phyloP scores from a whole-genome alignment of 2,329 filamentous ascomycete species.

The Penicillium hordei region DNA sequence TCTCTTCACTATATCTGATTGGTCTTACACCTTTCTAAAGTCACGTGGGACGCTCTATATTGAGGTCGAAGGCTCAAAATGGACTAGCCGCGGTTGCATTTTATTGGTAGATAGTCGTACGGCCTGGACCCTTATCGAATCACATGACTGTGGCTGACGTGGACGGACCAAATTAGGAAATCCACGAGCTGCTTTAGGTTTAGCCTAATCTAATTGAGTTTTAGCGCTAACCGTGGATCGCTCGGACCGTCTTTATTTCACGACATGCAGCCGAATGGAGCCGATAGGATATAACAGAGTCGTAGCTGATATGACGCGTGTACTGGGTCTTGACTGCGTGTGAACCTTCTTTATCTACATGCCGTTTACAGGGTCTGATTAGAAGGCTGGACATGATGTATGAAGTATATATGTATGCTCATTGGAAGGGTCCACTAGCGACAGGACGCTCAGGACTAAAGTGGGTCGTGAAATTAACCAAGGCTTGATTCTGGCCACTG shows the following conservation, averaged over 20 bases:
- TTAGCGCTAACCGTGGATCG: constrained; percentile 2
- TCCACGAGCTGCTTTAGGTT: neutral
- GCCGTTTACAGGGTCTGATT: neutral
- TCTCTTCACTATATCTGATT: neutral
- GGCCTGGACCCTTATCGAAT: neutral
- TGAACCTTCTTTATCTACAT: neutral
- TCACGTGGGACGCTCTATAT: neutral
- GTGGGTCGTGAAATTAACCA: constrained; percentile 20
- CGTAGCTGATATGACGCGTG: neutral
- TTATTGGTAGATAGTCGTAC: neutral
- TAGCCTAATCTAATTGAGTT: neutral
- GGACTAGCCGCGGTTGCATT: neutral
- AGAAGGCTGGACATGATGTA: neutral
- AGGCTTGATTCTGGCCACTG: constrained; percentile 22
- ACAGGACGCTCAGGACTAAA: constrained; percentile 9
- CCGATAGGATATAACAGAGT: neutral
- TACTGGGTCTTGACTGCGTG: neutral
- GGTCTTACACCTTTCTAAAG: neutral
- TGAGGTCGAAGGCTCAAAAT: neutral
- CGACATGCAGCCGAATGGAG: neutral
- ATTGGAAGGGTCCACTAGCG: neutral
- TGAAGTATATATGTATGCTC: neutral
- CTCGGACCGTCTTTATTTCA: constrained; percentile 4
- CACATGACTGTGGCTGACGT: neutral
- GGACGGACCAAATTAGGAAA: neutral